Base-by-base conservation (phyloP, 2,329 filamentous ascomycete species). In the Fusarium denticulatum region DNA sequence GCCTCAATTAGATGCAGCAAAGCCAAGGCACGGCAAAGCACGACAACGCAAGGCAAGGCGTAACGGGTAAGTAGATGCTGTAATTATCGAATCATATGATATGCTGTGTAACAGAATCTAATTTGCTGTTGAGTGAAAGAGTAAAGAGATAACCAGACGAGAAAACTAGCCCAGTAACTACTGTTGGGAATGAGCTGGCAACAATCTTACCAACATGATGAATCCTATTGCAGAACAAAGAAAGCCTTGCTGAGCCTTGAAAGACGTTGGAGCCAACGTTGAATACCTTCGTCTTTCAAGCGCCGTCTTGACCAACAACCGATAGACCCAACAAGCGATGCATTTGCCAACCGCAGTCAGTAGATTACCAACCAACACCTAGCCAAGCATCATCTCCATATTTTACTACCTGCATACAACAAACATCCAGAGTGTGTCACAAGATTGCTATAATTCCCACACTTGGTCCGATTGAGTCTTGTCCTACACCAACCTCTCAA, bases 271-370 rank as follows among this genome's bases (percentile, higher is more conserved):
- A 42, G 30, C 46, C 58, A 69, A 45, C 40, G 49, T 39, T 11
- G 18, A 59, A 20, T 36, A 39, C 8, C 47, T 32, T 24, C 15
- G 34, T 14, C 36, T 24, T 24, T 20, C 66, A 70, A 69, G 66
- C 59, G 66, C 59, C 16, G 36, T 20, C 52, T 32, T 46, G 32
- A 43, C 67, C 67, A 69, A 70, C 59, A 69, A 20, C 43, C 20
- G 20, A 8, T 34, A 42, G 11, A 46, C 34, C 49, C 56, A 46
- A 67, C 65, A 67, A 52, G 63, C 60, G 60, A 34, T 30, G 39
- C 45, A 46, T 43, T 40, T 52, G 24, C 46, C 36, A 37, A 37
- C 36, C 24, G 56, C 37, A 61, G 3, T 47, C 39, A 28, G 22
- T 10, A 47, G 26, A 30, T 30, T 55, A 50, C 36, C 46, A 53